A percentile compares a stretch with the other conserved stretches of the same genome.
These are phyloP conservation scores for Ambrosia hybrid DNA, from an alignment of 140 eudicot species.

Conservation along the genomic window DNA sequence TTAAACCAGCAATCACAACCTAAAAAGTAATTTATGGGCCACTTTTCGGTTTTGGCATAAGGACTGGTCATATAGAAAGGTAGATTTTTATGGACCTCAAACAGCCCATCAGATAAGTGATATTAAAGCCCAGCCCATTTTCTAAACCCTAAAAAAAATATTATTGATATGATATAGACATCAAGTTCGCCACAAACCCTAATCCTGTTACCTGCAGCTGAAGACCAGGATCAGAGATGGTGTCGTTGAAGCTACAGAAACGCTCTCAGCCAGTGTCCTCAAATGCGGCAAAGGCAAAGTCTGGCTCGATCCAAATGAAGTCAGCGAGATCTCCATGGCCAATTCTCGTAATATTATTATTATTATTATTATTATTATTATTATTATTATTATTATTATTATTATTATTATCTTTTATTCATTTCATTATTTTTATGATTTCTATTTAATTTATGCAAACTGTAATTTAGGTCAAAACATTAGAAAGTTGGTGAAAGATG, in stretches of 20 bases:
- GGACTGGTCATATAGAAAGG: too few species aligned
- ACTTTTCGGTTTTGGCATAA: too few species aligned
- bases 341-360: slow-evolving; percentile 49
- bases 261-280: slow-evolving; percentile 65
- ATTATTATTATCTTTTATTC: not conserved
- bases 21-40: too few species aligned
- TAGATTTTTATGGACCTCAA: too few species aligned
- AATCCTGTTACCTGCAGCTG: slow-evolving; percentile 20
- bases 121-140: too few species aligned
- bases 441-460: too few species aligned
- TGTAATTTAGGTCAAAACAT: slow-evolving; percentile 81
- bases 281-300: slow-evolving; percentile 61
- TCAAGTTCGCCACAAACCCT: slow-evolving; percentile 13
- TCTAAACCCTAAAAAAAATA: not conserved
- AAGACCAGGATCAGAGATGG: slow-evolving; percentile 37
- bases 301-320: slow-evolving; percentile 80
- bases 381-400: too few species aligned
- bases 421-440: not conserved
- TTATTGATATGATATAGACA: not conserved
- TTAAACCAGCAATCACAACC: too few species aligned
- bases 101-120: too few species aligned
- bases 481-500: slow-evolving; percentile 71
- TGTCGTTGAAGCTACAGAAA: slow-evolving; percentile 67
- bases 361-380: too few species aligned
- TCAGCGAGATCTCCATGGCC: slow-evolving; percentile 74